These are phyloP conservation scores for Ajuga chamaepitys DNA, from an alignment of 257 asterid species.

Conservation along the genomic window DNA sequence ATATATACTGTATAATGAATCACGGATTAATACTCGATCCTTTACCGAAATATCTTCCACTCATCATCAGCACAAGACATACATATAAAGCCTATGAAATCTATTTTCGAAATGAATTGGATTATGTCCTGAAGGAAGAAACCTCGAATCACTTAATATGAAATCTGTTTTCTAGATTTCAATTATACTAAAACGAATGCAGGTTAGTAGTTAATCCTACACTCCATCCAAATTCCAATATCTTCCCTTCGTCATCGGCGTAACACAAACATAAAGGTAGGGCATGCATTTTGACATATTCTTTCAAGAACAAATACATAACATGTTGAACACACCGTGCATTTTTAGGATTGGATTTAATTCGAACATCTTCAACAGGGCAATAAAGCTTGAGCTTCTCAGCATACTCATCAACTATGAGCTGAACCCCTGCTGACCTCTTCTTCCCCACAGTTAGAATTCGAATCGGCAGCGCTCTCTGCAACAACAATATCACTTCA, in stretches of 20 bases:
- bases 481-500: slow-evolving; percentile 11
- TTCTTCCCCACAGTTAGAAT: slow-evolving; percentile 76
- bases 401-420: slow-evolving; percentile 59
- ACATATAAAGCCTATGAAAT: too few relatives aligned
- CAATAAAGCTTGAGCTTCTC: slow-evolving; percentile 66
- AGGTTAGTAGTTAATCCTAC: neutral
- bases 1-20: too few relatives aligned
- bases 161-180: neutral
- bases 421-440: slow-evolving; percentile 70
- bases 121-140: neutral
- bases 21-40: too few relatives aligned
- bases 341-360: slow-evolving; percentile 75
- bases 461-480: slow-evolving; percentile 76
- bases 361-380: slow-evolving; percentile 58
- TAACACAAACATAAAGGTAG: neutral
- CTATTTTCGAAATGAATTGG: neutral
- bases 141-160: neutral
- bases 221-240: neutral
- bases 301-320: neutral
- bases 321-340: slow-evolving; percentile 47
- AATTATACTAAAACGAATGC: neutral
- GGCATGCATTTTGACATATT: neutral
- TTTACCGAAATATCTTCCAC: too few relatives aligned
- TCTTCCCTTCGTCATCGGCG: neutral
- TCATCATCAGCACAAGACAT: too few relatives aligned